A percentile compares a stretch with the other conserved stretches of the same genome.
These are phyloP conservation scores for Zopfia rhizophila DNA, from an alignment of 2,329 filamentous ascomycete genomes.

Conservation along the genomic window DNA sequence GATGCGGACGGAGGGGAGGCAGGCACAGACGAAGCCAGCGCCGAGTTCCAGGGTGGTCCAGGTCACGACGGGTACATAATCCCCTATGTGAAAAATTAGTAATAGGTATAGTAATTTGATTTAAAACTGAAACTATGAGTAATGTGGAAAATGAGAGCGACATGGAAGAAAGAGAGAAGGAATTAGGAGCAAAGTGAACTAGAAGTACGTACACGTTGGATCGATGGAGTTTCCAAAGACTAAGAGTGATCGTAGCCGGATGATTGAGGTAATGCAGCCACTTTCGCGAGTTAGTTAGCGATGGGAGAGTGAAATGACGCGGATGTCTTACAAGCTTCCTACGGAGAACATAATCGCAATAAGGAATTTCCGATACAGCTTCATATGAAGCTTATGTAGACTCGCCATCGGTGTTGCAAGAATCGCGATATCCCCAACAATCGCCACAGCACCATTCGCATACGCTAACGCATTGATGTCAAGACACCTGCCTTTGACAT, in stretches of 20 bases:
- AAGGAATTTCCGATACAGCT: slow-evolving; percentile 28
- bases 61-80: slow-evolving; percentile 32
- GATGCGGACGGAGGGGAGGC: slow-evolving; percentile 35
- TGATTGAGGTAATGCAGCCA: slow-evolving; percentile 40
- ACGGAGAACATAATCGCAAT: slow-evolving; percentile 39
- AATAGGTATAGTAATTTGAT: too few species aligned
- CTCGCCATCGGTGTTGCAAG: slow-evolving; percentile 35
- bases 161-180: too few species aligned
- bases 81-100: too few species aligned
- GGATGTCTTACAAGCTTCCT: slow-evolving; percentile 31
- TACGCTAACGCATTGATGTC: slow-evolving; percentile 32
- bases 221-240: slow-evolving; percentile 36
- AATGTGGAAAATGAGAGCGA: too few species aligned
- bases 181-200: too few species aligned
- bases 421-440: slow-evolving; percentile 38
- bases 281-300: too few species aligned
- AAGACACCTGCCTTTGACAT: slow-evolving; percentile 36
- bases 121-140: too few species aligned
- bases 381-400: slow-evolving; percentile 36
- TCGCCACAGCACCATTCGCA: slow-evolving; percentile 34
- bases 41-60: slow-evolving; percentile 41
- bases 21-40: slow-evolving; percentile 34
- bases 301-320: too few species aligned
- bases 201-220: too few species aligned
- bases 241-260: slow-evolving; percentile 34